Conservation (phyloP, 331 rosid genomes). For the Acacia pycnantha region DNA sequence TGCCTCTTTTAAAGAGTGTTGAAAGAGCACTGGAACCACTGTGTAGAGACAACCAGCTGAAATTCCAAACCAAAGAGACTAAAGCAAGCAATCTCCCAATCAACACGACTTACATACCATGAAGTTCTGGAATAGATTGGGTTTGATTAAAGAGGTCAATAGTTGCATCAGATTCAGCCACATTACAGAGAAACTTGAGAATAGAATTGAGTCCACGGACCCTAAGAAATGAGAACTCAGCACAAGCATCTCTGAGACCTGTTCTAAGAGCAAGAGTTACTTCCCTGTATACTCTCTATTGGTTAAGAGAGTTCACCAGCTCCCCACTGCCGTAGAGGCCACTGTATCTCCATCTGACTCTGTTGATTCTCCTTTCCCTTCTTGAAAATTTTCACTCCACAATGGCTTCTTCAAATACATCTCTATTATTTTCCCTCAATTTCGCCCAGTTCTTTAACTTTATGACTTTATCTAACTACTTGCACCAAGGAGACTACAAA, state of each 20-base stretch:
- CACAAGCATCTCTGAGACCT: slow-evolving; percentile 73
- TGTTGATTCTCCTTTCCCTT: no score
- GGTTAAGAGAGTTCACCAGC: slow-evolving; percentile 46
- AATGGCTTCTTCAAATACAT: slow-evolving; percentile 42
- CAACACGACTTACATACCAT: slow-evolving; percentile 39
- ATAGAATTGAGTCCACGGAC: slow-evolving; percentile 78
- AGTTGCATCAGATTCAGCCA: slow-evolving; percentile 72
- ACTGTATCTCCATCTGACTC: no score
- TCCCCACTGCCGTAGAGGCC: no score
- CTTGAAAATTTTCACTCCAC: no score
- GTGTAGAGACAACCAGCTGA: slow-evolving; percentile 1
- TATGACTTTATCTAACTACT: neutral
- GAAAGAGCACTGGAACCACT: slow-evolving; percentile 85
- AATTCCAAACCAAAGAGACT: neutral
- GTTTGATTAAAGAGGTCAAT: slow-evolving; percentile 61
- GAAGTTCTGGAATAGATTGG: slow-evolving; percentile 71
- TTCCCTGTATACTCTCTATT: slow-evolving; percentile 70
- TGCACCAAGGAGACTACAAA: neutral
- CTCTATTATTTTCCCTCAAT: neutral
- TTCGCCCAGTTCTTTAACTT: neutral
- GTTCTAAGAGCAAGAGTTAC: slow-evolving; percentile 77
- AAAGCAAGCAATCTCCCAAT: no score
- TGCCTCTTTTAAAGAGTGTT: slow-evolving; percentile 68
- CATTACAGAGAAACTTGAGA: slow-evolving; percentile 81
- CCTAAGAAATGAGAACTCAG: slow-evolving; percentile 88